phyloP scores from a whole-genome alignment of 139 green algal genomes.

The Chlorokybus atmophyticus region DNA sequence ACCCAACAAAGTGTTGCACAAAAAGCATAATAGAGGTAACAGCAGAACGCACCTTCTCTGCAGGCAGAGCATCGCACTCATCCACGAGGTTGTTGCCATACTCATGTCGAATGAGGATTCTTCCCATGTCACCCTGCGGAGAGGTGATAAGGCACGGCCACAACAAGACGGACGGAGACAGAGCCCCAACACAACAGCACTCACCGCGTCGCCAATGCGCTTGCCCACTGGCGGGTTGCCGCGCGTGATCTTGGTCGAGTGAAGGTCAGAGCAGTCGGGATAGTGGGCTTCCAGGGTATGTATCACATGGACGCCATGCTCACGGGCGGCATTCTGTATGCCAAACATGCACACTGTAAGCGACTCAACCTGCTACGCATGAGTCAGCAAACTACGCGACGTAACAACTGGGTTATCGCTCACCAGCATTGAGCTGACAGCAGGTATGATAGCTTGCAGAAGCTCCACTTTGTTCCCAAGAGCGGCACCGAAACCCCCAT shows the following conservation, averaged over 20 bases:
- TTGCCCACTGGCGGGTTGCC: conserved; percentile 18
- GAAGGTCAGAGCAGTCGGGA: conserved; percentile 29
- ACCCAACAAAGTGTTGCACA: too few species aligned
- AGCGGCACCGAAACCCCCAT: conserved; percentile 43
- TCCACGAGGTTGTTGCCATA: conserved; percentile 45
- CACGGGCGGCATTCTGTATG: conserved; percentile 24
- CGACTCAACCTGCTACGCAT: too few species aligned
- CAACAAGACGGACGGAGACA: too few species aligned
- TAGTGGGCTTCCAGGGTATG: conserved; percentile 55
- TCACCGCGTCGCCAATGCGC: conserved; percentile 38
- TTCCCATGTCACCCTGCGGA: conserved; percentile 34
- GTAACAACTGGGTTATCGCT: background rate
- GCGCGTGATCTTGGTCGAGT: conserved; percentile 30
- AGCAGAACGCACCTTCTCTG: conserved; percentile 37
- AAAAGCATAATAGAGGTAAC: too few species aligned
- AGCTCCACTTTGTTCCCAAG: conserved; percentile 45
- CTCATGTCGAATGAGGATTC: conserved; percentile 42
- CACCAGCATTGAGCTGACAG: background rate
- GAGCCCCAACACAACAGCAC: conserved; percentile 1
- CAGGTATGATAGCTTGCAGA: conserved; percentile 15
- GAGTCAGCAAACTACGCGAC: too few species aligned
- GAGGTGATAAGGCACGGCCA: too few species aligned
- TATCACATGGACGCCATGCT: conserved; percentile 33
- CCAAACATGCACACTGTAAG: conserved; percentile 25
- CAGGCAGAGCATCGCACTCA: conserved; percentile 30